Conservation (phyloP, 73 alveolate species). For the Paraurostyla sp. region DNA sequence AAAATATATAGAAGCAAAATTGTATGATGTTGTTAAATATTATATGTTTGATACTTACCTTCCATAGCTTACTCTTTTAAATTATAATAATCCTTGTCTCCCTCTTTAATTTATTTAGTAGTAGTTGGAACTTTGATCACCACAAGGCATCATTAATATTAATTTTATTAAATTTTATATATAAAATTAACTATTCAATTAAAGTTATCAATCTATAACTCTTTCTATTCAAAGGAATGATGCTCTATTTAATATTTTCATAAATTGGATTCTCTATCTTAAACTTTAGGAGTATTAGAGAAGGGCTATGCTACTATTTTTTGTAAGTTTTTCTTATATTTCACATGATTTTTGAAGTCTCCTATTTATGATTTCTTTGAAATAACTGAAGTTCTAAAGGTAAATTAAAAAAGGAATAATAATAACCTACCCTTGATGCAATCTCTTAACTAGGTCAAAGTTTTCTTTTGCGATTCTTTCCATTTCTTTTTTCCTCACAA, state of each 20-base stretch:
- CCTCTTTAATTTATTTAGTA: conserved; percentile 44
- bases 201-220: not conserved
- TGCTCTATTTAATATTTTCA: too few relatives aligned
- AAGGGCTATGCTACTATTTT: not conserved
- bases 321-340: conserved; percentile 19
- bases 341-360: conserved; percentile 51
- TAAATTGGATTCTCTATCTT: not conserved
- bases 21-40: not conserved
- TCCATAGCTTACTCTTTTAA: conserved; percentile 37
- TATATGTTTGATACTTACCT: not conserved
- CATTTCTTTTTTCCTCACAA: conserved; percentile 43
- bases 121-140: conserved; percentile 40
- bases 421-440: conserved; percentile 24
- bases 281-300: not conserved
- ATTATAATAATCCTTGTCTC: conserved; percentile 44
- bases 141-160: conserved; percentile 40
- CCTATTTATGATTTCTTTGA: conserved; percentile 28
- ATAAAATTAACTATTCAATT: not conserved
- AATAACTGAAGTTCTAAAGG: conserved; percentile 28
- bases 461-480: conserved; percentile 57
- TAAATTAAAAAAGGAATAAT: not conserved
- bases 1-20: not conserved
- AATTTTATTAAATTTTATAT: not conserved
- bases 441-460: conserved; percentile 51
- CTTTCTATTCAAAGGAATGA: not conserved